Evolutionary conservation across 768 basidiomycete genomes (phyloP).

Genomic region (Rhodotorula taiwanensis): DNA sequence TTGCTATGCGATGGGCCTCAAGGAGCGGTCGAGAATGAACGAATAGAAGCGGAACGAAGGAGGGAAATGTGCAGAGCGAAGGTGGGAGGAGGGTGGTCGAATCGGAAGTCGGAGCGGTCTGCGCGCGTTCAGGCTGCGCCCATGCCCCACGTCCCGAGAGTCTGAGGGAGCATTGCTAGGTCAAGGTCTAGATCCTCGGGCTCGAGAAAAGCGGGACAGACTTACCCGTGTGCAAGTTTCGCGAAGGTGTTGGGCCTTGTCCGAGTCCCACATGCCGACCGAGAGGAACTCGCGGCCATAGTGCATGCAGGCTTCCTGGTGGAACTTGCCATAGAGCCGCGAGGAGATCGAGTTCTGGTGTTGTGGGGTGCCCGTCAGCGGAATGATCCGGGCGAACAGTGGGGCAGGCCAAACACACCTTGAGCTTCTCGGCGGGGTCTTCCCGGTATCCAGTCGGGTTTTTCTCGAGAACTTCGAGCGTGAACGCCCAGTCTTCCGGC

Average conservation of each 20-base stretch:
- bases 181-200: too few species aligned
- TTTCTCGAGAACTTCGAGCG: conserved; percentile 38
- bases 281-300: conserved; percentile 41
- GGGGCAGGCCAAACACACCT: conserved; percentile 22
- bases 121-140: conserved; percentile 1
- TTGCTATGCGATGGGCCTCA: neutral
- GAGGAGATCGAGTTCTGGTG: conserved; percentile 37
- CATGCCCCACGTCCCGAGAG: conserved; percentile 31
- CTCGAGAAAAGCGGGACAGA: neutral
- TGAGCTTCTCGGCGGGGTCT: conserved; percentile 40
- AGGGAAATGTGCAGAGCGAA: neutral
- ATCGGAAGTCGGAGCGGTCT: too few species aligned
- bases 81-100: neutral
- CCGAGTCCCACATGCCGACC: conserved; percentile 38
- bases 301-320: conserved; percentile 42
- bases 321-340: conserved; percentile 41
- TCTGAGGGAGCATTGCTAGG: too few species aligned
- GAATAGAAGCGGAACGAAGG: neutral
- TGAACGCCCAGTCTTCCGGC: conserved; percentile 41
- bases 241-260: conserved; percentile 39
- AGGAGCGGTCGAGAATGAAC: too few species aligned
- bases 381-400: too few species aligned
- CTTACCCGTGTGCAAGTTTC: conserved; percentile 31
- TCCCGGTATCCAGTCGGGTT: conserved; percentile 18
- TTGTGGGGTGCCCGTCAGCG: neutral